Base-by-base conservation (phyloP, 2,329 filamentous ascomycete species). In the Gaeumannomyces tritici region DNA sequence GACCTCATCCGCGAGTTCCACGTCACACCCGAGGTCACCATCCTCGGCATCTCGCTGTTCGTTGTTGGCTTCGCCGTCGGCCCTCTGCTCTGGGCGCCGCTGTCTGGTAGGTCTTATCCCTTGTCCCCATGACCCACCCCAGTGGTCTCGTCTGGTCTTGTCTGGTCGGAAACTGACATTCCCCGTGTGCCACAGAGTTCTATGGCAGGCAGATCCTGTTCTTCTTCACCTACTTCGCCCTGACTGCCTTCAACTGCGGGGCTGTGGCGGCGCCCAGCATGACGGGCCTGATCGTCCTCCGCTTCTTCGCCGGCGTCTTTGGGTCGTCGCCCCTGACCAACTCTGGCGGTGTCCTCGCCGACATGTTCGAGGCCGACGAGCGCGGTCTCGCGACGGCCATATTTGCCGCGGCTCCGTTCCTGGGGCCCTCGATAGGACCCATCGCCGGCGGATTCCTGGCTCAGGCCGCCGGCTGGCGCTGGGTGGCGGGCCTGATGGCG, bases 391-490 rank as follows among this genome's bases (percentile, higher is more conserved):
- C 87, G 0, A 81, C 86, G 65, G 81, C 83, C 24, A 69, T 89
- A 33, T 91, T 89, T 68, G 83, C 87, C 5, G 79, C 84, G 21
- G 75, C 86, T 9, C 87, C 87, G 0, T 89, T 89, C 71, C 76
- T 90, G 62, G 87, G 87, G 1, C 86, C 88, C 0, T 82, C 77
- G 74, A 62, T 83, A 76, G 70, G 88, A 0, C 89, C 89, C 1
- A 85, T 90, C 57, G 81, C 83, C 8, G 85, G 85, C 65, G 87
- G 87, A 2, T 91, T 90, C 71, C 74, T 89, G 1, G 84, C 85
- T 12, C 79, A 86, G 70, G 77, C 80, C 2, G 80, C 79, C 18
- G 87, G 86, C 21, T 90, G 88, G 89, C 77, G 85, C 68, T 90
- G 88, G 88, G 82, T 90, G 27, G 80, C 86, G 73, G 86, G 86